These are phyloP conservation scores for Fusarium algeriense DNA, from an alignment of 2,329 filamentous ascomycete species.

Conservation along the genomic window DNA sequence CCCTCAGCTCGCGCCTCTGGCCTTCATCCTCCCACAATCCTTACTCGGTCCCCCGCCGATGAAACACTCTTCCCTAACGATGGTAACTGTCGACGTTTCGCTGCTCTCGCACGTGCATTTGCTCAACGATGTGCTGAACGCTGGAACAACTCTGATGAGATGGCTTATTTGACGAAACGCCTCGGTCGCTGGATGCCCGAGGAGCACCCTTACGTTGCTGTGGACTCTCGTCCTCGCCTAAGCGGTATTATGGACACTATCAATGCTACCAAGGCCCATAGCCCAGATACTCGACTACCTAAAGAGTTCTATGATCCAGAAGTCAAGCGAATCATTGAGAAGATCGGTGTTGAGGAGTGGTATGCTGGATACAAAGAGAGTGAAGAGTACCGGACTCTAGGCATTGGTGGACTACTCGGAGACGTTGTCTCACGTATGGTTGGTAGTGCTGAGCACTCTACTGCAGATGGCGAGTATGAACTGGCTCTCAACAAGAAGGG, in stretches of 20 bases:
- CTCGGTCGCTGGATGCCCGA: constrained; percentile 90
- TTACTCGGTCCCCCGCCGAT: constrained; percentile 73
- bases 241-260: constrained; percentile 95
- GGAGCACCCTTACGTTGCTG: constrained; percentile 74
- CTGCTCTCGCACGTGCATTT: constrained; percentile 76
- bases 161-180: constrained; percentile 82
- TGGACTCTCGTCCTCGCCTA: constrained; percentile 85
- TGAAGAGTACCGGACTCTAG: constrained; percentile 86
- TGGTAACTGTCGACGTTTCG: constrained; percentile 77
- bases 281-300: constrained; percentile 79
- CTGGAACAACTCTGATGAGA: constrained; percentile 83
- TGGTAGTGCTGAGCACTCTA: constrained; percentile 68
- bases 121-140: constrained; percentile 76
- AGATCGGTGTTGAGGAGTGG: constrained; percentile 92
- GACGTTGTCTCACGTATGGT: constrained; percentile 85
- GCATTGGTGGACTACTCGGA: constrained; percentile 86
- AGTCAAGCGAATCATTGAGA: constrained; percentile 75
- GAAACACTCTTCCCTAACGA: constrained; percentile 88
- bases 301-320: constrained; percentile 87
- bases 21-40: constrained; percentile 73
- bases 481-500: constrained; percentile 53
- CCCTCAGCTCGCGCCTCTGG: constrained; percentile 55
- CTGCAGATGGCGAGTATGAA: constrained; percentile 66
- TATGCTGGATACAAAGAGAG: constrained; percentile 88
- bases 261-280: constrained; percentile 87